Percentiles rank a stretch among this genome's conserved stretches.
Evolutionary conservation across 805 yeast species (phyloP).

Genomic region (Metschnikowia arizonensis): DNA sequence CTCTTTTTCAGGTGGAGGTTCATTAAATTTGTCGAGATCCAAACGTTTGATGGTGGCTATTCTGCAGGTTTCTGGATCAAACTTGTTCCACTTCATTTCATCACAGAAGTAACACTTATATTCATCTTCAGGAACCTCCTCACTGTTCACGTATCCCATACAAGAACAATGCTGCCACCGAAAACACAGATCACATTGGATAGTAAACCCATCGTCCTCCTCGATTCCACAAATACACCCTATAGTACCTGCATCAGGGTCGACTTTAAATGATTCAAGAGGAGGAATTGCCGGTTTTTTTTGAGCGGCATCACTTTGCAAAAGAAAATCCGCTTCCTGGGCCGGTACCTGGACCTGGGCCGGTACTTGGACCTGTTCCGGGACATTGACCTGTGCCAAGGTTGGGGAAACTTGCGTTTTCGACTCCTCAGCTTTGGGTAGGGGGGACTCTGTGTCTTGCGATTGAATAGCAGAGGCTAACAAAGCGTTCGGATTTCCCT

Average conservation of each 20-base stretch:
- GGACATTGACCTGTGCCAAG: not conserved
- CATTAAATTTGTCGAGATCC: slow-evolving; percentile 25
- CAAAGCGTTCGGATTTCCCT: not conserved
- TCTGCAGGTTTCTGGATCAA: slow-evolving; percentile 38
- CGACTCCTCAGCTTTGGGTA: not conserved
- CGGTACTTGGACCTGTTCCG: not conserved
- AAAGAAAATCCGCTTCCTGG: not conserved
- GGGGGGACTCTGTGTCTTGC: no score
- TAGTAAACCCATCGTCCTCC: slow-evolving; percentile 90
- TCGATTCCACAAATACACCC: slow-evolving; percentile 85
- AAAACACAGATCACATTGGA: slow-evolving; percentile 89
- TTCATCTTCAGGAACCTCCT: slow-evolving; percentile 72
- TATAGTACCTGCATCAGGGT: slow-evolving; percentile 78
- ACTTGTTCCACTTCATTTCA: slow-evolving; percentile 37
- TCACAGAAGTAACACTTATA: slow-evolving; percentile 79
- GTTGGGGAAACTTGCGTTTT: not conserved
- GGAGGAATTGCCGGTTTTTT: slow-evolving; percentile 25
- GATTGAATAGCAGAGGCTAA: not conserved
- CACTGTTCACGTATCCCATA: slow-evolving; percentile 67
- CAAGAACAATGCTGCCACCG: slow-evolving; percentile 97
- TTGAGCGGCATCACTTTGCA: not conserved
- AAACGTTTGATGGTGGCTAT: slow-evolving; percentile 29
- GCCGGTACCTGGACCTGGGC: not conserved
- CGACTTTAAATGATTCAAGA: slow-evolving; percentile 53
- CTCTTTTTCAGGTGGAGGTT: slow-evolving; percentile 15